Evolutionary conservation across 257 asterid species (phyloP).

Genomic region (Knoxia roxburghii): DNA sequence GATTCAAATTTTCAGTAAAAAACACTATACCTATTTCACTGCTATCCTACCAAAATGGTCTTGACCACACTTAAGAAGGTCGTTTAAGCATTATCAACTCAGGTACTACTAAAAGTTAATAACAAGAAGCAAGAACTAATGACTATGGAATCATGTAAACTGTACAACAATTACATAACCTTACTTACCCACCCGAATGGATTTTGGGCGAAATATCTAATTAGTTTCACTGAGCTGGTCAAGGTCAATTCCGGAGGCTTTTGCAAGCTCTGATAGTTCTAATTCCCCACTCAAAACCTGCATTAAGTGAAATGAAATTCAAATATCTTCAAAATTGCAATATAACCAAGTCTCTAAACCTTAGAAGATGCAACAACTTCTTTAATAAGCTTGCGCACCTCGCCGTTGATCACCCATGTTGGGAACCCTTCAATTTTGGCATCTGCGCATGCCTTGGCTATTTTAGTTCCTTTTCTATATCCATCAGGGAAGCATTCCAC

Average conservation of each 20-base stretch:
- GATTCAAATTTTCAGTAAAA: not conserved
- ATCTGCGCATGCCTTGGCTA: constrained; percentile 60
- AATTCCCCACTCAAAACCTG: constrained; percentile 74
- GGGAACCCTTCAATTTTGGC: constrained; percentile 66
- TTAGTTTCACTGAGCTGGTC: constrained; percentile 49
- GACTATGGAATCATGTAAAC: not conserved
- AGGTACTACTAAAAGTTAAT: not conserved
- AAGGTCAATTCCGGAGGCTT: constrained; percentile 54
- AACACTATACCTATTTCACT: not conserved
- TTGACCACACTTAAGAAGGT: not conserved
- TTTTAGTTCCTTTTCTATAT: constrained; percentile 48
- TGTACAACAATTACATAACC: not conserved
- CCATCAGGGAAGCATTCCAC: constrained; percentile 91
- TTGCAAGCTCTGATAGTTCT: constrained; percentile 68
- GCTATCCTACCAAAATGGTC: not conserved
- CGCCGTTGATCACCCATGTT: constrained; percentile 72
- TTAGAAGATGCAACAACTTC: not conserved
- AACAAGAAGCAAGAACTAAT: not conserved
- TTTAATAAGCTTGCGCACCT: constrained; percentile 35
- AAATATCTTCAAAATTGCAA: constrained; percentile 1
- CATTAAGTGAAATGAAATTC: constrained; percentile 11
- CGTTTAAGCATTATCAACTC: no score
- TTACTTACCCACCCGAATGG: not conserved
- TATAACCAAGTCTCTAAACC: not conserved
- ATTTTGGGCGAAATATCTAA: not conserved